Conservation (phyloP, 257 asterid species). For the Ajuga chamaepitys region DNA sequence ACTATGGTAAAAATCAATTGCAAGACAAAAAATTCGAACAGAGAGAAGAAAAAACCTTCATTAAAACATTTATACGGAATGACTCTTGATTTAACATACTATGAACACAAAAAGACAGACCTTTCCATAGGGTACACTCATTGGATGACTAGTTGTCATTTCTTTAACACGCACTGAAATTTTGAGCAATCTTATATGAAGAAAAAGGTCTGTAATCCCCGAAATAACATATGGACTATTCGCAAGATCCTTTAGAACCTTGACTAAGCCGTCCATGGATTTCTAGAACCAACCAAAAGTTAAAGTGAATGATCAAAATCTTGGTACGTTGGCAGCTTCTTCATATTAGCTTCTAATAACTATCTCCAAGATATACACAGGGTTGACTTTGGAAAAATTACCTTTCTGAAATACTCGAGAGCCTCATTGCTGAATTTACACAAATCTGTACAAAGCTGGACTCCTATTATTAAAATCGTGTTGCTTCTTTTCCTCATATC, state of each 20-base stretch:
- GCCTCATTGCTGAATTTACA: conserved; percentile 74
- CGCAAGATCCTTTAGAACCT: conserved; percentile 62
- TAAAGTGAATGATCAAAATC: neutral
- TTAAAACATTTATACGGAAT: no score
- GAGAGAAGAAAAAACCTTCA: no score
- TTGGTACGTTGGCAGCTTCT: conserved; percentile 7
- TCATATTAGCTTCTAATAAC: neutral
- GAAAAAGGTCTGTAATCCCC: conserved; percentile 88
- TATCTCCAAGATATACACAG: conserved; percentile 3
- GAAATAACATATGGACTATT: conserved; percentile 88
- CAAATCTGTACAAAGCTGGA: conserved; percentile 81
- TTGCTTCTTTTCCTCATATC: conserved; percentile 97
- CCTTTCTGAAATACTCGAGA: conserved; percentile 79
- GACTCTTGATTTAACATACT: no score
- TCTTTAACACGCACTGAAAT: conserved; percentile 71
- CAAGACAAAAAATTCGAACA: no score
- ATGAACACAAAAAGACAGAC: neutral
- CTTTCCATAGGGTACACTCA: conserved; percentile 21
- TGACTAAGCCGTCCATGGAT: conserved; percentile 84
- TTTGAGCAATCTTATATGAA: conserved; percentile 72
- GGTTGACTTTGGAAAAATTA: conserved; percentile 14
- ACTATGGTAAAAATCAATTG: no score
- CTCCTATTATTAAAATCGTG: conserved; percentile 85
- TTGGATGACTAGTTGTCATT: conserved; percentile 85
- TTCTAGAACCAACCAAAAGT: conserved; percentile 41